Evolutionary conservation across 148 eudicot species (phyloP).

Genomic region (Cornus florida): DNA sequence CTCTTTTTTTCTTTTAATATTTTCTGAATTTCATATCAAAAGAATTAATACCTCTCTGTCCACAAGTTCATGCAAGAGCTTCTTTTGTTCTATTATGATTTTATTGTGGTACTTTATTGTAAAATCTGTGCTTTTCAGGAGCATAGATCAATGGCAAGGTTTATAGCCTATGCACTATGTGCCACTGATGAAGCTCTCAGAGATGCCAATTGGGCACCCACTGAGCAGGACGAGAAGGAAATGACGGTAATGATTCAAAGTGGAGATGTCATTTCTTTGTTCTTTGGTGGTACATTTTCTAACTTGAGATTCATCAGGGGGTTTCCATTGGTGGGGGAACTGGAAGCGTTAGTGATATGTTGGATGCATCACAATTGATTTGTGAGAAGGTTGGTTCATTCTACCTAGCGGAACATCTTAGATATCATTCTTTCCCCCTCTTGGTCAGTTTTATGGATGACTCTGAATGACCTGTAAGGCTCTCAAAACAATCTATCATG

Average conservation of each 20-base stretch:
- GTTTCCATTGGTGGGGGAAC: conserved; percentile 95
- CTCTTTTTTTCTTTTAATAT: not conserved
- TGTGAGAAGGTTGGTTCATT: conserved; percentile 71
- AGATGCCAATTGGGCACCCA: conserved; percentile 87
- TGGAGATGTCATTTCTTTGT: not conserved
- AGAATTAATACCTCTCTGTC: not conserved
- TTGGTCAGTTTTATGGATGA: not conserved
- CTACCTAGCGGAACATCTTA: not conserved
- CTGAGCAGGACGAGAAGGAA: conserved; percentile 67
- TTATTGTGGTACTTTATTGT: not conserved
- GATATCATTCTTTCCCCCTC: not conserved
- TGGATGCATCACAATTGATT: conserved; percentile 87
- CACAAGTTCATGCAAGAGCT: not conserved
- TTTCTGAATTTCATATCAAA: not conserved
- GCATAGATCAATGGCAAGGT: conserved; percentile 79
- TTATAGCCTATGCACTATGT: conserved; percentile 91
- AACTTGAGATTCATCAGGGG: conserved; percentile 60
- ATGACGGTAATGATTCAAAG: conserved; percentile 55
- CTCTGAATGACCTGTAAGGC: not conserved
- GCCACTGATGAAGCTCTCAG: conserved; percentile 93
- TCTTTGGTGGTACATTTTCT: conserved; percentile 24
- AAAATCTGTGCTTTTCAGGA: conserved; percentile 44
- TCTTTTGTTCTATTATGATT: not conserved
- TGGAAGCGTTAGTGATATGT: conserved; percentile 84
- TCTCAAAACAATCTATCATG: not conserved